Conservation (phyloP, 2,329 filamentous ascomycete genomes). For the Aspergillus jensenii region DNA sequence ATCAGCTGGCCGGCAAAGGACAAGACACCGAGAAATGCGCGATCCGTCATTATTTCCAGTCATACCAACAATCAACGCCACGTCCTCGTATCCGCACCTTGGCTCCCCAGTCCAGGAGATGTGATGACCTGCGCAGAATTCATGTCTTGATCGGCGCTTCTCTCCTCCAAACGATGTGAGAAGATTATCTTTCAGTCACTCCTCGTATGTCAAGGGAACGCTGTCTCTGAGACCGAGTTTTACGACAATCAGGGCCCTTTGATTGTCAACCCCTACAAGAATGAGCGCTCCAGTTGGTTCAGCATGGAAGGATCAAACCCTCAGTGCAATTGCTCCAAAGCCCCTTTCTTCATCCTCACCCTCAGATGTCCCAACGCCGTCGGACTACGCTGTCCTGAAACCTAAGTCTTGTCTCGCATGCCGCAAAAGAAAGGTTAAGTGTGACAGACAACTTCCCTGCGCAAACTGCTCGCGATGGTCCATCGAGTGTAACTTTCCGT, state of each 20-base stretch:
- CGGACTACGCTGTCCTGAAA: constrained; percentile 8
- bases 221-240: constrained; percentile 1
- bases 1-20: constrained; percentile 1
- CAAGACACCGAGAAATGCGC: constrained; percentile 18
- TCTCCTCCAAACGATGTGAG: not conserved
- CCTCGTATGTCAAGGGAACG: not conserved
- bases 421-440: constrained; percentile 29
- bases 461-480: constrained; percentile 22
- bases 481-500: constrained; percentile 17
- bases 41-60: not conserved
- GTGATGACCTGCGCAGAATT: constrained; percentile 2
- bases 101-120: not conserved
- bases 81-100: constrained; percentile 1
- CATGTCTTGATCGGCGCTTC: not conserved
- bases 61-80: constrained; percentile 6
- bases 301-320: not conserved
- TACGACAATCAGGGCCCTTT: not conserved
- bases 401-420: constrained; percentile 26
- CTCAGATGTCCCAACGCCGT: not conserved
- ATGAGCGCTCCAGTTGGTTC: not conserved
- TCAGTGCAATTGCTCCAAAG: constrained; percentile 5
- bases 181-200: not conserved
- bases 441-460: constrained; percentile 27
- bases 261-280: not conserved
- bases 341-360: not conserved